Evolutionary conservation across 306 rosid species (phyloP), one percentile per base, ranked within the genome.

Genomic region (Dryas alaskensis): DNA sequence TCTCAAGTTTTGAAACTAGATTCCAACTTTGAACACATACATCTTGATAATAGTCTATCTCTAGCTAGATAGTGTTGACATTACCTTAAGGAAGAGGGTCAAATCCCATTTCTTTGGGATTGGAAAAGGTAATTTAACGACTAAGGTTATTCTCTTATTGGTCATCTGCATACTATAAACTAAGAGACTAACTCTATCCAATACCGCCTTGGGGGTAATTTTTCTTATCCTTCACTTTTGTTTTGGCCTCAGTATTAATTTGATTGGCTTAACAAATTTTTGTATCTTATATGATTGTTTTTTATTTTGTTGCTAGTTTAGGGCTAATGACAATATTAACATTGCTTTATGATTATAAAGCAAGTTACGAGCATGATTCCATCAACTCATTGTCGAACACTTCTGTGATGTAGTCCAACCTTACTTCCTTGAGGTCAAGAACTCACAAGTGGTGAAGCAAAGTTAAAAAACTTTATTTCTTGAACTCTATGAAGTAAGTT

Each of bases 1-100:
- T 12, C 72, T 79, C 14, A 67, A 37, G 75, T 62, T 73, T 74
- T 73, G 67, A 69, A 68, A 65, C 70, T 73, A 61, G 40, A 27
- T 68, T 73, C 75, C 19, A 46, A 63, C 10, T 60, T 73, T 52
- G 44, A 14, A 47, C 72, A 73, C 60, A 48, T 79, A 25, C 27
- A 11, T 62, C 60, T 79, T 12, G 27, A 37, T 19, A 39, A 45
- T 37, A 54, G 48, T 79, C 66, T 47, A 5, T 63, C 60, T 31
- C 83, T 79, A 14, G 27, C 63, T 16, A 17, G 37, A 27, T 1
- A 1, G 11, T 13, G 75, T 73, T 68, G 71, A 68, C 16, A 68
- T 79, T 79, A 42, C 60, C 60, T 60, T 45, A 47, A 73, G 53
- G 61, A 8, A 9, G 22, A 44, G 65, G 67, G 17, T 39, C 57